These are phyloP conservation scores for Paramecium primaurelia DNA, from an alignment of 73 alveolate genomes.

Conservation along the genomic window DNA sequence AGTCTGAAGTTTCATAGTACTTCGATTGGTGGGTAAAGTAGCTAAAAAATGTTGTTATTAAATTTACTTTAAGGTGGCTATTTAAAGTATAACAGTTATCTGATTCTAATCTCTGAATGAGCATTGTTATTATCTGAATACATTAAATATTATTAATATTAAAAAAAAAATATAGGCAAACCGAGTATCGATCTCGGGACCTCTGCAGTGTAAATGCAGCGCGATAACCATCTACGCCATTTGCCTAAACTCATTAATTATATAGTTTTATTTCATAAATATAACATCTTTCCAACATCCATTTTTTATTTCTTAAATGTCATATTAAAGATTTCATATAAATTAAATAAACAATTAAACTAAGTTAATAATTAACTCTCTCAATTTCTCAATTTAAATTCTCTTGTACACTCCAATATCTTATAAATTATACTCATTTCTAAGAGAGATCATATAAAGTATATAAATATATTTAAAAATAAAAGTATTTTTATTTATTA, in stretches of 20 bases:
- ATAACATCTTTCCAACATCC: neutral
- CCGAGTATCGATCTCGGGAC: constrained; percentile 68
- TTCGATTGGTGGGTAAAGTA: neutral
- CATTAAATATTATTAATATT: neutral
- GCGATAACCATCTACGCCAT: constrained; percentile 67
- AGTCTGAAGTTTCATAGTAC: neutral
- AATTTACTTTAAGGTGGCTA: neutral
- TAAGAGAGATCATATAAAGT: too few relatives aligned
- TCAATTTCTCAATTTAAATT: neutral
- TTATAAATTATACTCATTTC: too few relatives aligned
- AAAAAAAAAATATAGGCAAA: constrained; percentile 55
- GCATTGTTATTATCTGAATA: neutral
- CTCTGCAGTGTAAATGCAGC: constrained; percentile 67
- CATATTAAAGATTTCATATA: neutral
- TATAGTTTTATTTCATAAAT: neutral
- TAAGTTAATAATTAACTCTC: neutral
- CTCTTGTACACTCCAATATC: neutral
- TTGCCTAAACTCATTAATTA: constrained; percentile 28
- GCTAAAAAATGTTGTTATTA: neutral
- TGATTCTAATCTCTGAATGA: constrained; percentile 31
- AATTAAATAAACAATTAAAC: neutral
- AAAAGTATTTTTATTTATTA: too few relatives aligned
- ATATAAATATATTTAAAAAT: too few relatives aligned
- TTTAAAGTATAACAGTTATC: constrained; percentile 25
- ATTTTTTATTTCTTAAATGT: neutral